These are phyloP conservation scores for Guadua angustifolia DNA, from an alignment of 176 grass and related monocot genomes.

Conservation along the genomic window DNA sequence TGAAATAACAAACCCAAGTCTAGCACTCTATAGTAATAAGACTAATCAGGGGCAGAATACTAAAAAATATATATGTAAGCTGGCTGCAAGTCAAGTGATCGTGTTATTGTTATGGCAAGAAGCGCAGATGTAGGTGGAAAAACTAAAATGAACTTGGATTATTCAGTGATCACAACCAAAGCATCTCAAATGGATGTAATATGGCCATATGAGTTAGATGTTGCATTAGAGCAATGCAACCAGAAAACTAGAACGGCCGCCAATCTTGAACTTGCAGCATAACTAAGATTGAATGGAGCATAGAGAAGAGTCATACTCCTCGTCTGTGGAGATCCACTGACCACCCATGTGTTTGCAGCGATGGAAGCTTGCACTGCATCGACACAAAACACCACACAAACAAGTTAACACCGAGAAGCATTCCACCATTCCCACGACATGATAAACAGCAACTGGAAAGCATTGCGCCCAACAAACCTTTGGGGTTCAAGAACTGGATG, in stretches of 20 bases:
- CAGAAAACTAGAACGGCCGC: not conserved
- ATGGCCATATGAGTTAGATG: not conserved
- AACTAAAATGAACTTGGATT: not conserved
- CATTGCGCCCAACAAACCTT: conserved; percentile 47
- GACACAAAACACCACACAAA: not conserved
- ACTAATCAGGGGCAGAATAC: not conserved
- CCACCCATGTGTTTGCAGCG: conserved; percentile 96
- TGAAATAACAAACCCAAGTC: not conserved
- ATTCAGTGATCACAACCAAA: not conserved
- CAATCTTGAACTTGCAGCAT: not conserved
- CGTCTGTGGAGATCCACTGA: conserved; percentile 90
- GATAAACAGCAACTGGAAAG: not conserved
- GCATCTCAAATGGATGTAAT: not conserved
- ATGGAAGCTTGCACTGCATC: conserved; percentile 96
- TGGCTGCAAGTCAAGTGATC: not conserved
- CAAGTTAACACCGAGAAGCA: not conserved
- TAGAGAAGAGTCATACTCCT: conserved; percentile 63
- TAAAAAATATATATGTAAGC: not conserved
- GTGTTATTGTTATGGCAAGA: not conserved
- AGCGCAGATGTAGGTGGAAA: not conserved
- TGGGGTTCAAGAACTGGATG: conserved; percentile 96
- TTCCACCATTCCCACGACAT: not conserved
- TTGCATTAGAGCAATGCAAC: not conserved
- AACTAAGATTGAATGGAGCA: not conserved
- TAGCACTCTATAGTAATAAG: not conserved